phyloP scores from a whole-genome alignment of 2,329 filamentous ascomycete genomes.

The Ceratocystis variospora region DNA sequence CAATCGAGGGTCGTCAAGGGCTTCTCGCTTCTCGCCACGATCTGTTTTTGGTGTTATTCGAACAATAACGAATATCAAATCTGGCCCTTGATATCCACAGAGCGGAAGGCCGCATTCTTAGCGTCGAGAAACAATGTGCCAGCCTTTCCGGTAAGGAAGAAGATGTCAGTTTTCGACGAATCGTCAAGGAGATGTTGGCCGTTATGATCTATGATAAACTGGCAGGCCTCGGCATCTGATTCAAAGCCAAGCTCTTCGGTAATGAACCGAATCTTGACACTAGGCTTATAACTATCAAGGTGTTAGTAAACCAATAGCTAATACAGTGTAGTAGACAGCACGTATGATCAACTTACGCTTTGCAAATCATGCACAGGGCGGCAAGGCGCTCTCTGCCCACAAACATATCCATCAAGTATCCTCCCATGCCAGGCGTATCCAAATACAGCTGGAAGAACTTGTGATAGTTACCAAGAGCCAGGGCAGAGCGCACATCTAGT shows the following conservation, averaged over 20 bases:
- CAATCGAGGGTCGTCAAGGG: conserved; percentile 2
- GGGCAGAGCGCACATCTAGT: conserved; percentile 73
- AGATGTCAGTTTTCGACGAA: conserved; percentile 36
- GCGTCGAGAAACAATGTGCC: conserved; percentile 59
- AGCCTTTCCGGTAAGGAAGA: conserved; percentile 62
- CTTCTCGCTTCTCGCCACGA: background rate
- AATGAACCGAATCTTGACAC: conserved; percentile 77
- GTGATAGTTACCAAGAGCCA: conserved; percentile 92
- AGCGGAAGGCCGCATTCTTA: conserved; percentile 60
- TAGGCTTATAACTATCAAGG: conserved; percentile 66
- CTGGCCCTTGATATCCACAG: conserved; percentile 94
- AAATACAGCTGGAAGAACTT: conserved; percentile 95
- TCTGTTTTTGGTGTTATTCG: background rate
- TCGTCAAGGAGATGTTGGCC: conserved; percentile 62
- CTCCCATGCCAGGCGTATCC: conserved; percentile 90
- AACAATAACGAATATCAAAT: conserved; percentile 38
- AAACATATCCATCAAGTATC: conserved; percentile 99
- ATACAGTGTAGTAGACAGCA: background rate
- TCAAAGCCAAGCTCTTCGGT: conserved; percentile 95
- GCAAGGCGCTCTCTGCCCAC: conserved; percentile 82
- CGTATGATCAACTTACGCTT: conserved; percentile 55
- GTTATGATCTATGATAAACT: conserved; percentile 74
- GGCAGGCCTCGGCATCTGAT: conserved; percentile 74
- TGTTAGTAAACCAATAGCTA: conserved; percentile 32
- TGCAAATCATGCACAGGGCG: conserved; percentile 84